These are phyloP conservation scores for Aspergillus fumigatus DNA, from an alignment of 2,329 filamentous ascomycete genomes.

Conservation along the genomic window DNA sequence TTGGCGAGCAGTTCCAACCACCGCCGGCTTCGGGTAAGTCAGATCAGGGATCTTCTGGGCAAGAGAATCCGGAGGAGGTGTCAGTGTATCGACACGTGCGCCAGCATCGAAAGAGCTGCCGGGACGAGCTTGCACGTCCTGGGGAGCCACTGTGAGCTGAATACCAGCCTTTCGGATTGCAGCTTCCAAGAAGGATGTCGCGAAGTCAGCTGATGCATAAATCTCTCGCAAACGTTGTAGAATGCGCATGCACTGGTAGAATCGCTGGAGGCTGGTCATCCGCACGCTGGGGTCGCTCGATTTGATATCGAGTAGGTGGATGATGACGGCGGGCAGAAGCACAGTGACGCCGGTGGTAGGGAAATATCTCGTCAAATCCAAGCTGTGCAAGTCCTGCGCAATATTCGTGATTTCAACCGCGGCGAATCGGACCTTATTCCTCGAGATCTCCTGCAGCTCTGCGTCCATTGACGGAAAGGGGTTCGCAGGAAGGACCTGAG, in stretches of 20 bases:
- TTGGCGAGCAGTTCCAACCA: slow-evolving; percentile 13
- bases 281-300: slow-evolving; percentile 68
- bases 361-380: slow-evolving; percentile 71
- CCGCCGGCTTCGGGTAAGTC: slow-evolving; percentile 29
- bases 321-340: slow-evolving; percentile 86
- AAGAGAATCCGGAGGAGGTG: slow-evolving; percentile 38
- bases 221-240: slow-evolving; percentile 83
- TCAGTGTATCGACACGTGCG: slow-evolving; percentile 30
- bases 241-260: slow-evolving; percentile 88
- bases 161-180: slow-evolving; percentile 84
- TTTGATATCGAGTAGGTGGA: slow-evolving; percentile 89
- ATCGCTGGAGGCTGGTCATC: slow-evolving; percentile 70
- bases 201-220: slow-evolving; percentile 91
- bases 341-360: slow-evolving; percentile 90
- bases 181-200: slow-evolving; percentile 90
- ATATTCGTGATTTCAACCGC: slow-evolving; percentile 83
- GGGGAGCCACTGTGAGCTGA: slow-evolving; percentile 53
- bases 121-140: slow-evolving; percentile 25
- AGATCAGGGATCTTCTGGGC: slow-evolving; percentile 37
- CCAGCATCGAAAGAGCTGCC: slow-evolving; percentile 15
- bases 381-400: slow-evolving; percentile 67
- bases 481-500: slow-evolving; percentile 77
- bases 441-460: slow-evolving; percentile 76
- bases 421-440: slow-evolving; percentile 75
- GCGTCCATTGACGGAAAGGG: slow-evolving; percentile 54